Base-by-base conservation (phyloP, 2,329 filamentous ascomycete genomes). In the Alternaria infectoria region DNA sequence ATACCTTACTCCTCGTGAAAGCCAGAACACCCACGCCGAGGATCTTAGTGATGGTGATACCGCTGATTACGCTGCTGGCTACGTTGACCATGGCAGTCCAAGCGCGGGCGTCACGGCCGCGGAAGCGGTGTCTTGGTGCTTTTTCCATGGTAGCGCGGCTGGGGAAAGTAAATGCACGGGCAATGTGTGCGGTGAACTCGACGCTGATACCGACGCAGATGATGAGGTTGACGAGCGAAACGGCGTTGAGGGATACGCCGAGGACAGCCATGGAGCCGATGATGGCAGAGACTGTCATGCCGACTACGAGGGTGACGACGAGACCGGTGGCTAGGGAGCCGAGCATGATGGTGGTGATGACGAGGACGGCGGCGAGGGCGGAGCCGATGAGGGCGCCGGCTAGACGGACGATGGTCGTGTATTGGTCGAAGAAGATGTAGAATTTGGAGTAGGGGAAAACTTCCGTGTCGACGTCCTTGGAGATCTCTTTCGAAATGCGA, bases 381-480 rank as follows among this genome's bases (percentile, higher is more conserved):
- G 92, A 91, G 44, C 91, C 91, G 28, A 99, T 87, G 1, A 99
- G 87, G 0, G 90, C 88, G 1, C 87, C 90, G 0, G 95, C 94
- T 5, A 98, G 86, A 11, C 87, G 86, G 19, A 97, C 89, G 65
- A 99, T 98, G 61, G 88, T 88, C 6, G 93, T 87, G 76, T 99
- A 99, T 78, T 98, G 96, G 77, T 99, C 96, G 78, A 99, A 99
- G 87, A 98, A 99, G 78, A 99, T 94, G 83, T 99, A 99, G 79
- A 97, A 97, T 64, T 97, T 90, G 71, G 93, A 96, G 83, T 99
- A 99, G 0, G 96, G 93, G 85, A 99, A 99, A 4, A 99, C 90
- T 23, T 96, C 90, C 21, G 92, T 88, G 6, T 89, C 87, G 5
- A 93, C 94, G 55, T 86, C 85, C 57, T 87, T 81, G 13, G 86